Evolutionary conservation across 176 grass and related monocot genomes (phyloP), one percentile per base, ranked within the genome.

Genomic region (Neostapfia colusana): DNA sequence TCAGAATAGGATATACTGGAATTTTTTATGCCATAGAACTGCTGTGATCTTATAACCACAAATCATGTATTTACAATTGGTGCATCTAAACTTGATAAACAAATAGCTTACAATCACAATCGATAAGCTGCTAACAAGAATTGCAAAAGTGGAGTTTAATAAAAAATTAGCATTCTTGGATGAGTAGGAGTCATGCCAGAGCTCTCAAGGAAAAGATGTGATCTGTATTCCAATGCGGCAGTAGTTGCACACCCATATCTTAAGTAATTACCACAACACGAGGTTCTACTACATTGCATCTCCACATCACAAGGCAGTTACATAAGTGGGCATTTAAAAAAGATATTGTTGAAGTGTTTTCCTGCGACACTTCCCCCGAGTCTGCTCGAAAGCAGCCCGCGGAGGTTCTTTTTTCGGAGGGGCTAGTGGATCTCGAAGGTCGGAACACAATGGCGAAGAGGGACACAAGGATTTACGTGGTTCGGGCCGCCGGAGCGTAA

Each of bases 231-330:
- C 12, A 56, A 41, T 56, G 24, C 25, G 0, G 37, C 5, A 0
- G 43, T 74, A n/a, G 60, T 82, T 63, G 69, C 58, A 54, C 23
- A 54, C 8, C 57, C 41, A 81, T 20, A 65, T 81, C 41, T 44
- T 63, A 53, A 76, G 58, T 31, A 61, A 55, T 20, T 23, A 74
- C 10, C 70, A 21, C 39, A 24, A 39, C 18, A 75, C 21, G 39
- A 57, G 3, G 31, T 50, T 58, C 21, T 62, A 46, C 38, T 58
- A 88, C 58, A 73, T 67, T 66, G 49, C 16, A 59, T 78, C 69
- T 72, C 35, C 50, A 73, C 51, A 73, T 53, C 55, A 72, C 31
- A 84, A 88, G 21, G 23, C 12, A 43, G 63, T 74, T 28, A 63
- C 15, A 41, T 27, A 63, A 57, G 79, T 61, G 34, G 55, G 36